Conservation (phyloP, 768 basidiomycete genomes). For the Royoungia palumana region DNA sequence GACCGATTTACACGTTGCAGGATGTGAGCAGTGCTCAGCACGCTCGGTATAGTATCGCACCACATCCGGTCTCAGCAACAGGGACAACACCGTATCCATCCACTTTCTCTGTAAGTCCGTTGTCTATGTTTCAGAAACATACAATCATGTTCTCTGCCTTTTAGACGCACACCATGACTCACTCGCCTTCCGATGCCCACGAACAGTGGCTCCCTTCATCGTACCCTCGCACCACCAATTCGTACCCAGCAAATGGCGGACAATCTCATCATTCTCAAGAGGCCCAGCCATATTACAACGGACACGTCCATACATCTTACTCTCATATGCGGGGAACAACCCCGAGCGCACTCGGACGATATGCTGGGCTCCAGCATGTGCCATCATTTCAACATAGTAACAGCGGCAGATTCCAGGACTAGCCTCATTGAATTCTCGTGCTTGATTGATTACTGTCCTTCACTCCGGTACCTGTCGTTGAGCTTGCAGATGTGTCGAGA, state of each 20-base stretch:
- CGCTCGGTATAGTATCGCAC: conserved; percentile 14
- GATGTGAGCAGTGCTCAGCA: conserved; percentile 18
- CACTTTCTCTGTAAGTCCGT: conserved; percentile 20
- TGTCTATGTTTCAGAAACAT: neutral
- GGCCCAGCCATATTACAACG: conserved; percentile 26
- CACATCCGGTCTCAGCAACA: conserved; percentile 12
- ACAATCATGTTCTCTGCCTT: neutral
- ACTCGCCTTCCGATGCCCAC: conserved; percentile 15
- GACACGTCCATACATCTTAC: conserved; percentile 23
- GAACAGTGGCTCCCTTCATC: conserved; percentile 25
- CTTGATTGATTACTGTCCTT: conserved; percentile 10
- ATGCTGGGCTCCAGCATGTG: conserved; percentile 26
- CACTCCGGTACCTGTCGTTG: neutral
- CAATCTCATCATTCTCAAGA: conserved; percentile 19
- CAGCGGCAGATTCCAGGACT: conserved; percentile 7
- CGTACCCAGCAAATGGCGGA: conserved; percentile 18
- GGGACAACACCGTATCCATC: conserved; percentile 25
- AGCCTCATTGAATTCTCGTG: neutral
- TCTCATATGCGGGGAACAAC: conserved; percentile 27
- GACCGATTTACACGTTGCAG: conserved; percentile 27
- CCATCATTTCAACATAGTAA: conserved; percentile 29
- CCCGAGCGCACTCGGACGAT: conserved; percentile 20
- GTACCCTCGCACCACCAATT: conserved; percentile 22
- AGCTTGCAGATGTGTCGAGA: conserved; percentile 8
- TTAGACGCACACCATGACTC: conserved; percentile 13